Evolutionary conservation across 2,329 filamentous ascomycete genomes (phyloP), one percentile per base, ranked within the genome.

Genomic region (Colletotrichum cereale): DNA sequence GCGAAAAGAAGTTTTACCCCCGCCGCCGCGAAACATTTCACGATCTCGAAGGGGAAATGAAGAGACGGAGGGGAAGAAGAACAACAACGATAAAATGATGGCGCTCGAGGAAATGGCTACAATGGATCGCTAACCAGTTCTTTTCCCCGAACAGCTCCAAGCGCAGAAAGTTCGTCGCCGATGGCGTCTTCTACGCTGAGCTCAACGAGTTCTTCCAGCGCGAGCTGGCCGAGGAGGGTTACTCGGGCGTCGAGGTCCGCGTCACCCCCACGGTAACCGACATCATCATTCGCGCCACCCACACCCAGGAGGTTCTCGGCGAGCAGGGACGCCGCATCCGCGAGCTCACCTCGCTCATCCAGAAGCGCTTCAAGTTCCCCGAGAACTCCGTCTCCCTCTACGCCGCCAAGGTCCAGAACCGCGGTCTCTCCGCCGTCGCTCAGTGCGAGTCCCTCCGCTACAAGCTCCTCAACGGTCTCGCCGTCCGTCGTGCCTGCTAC

Each of bases 181-280:
- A 99, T 88, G 96, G 96, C 92, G 96, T 99, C 83, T 99, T 99
- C 94, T 99, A 98, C 88, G 96, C 96, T 90, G 96, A 99, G 89
- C 90, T 99, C 87, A 99, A 99, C 93, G 96, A 99, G 90, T 99
- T 99, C 93, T 99, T 99, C 94, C 96, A 98, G 92, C 96, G 96
- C 87, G 96, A 99, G 89, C 91, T 99, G 85, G 96, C 96, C 84
- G 96, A 99, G 92, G 97, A 99, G 90, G 96, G 96, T 82, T 99
- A 99, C 92, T 99, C 96, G 71, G 96, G 96, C 85, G 96, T 99
- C 86, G 97, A 99, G 90, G 96, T 99, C 89, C 94, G 97, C 90
- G 96, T 99, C 81, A 99, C 96, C 80, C 96, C 96, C 79, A 99
- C 96, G 86, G 96, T 99, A 84, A 99, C 96, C 90, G 96, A 98